These are phyloP conservation scores for Salisapilia sapeloensis DNA, from an alignment of 352 stramenopile genomes.

Conservation along the genomic window DNA sequence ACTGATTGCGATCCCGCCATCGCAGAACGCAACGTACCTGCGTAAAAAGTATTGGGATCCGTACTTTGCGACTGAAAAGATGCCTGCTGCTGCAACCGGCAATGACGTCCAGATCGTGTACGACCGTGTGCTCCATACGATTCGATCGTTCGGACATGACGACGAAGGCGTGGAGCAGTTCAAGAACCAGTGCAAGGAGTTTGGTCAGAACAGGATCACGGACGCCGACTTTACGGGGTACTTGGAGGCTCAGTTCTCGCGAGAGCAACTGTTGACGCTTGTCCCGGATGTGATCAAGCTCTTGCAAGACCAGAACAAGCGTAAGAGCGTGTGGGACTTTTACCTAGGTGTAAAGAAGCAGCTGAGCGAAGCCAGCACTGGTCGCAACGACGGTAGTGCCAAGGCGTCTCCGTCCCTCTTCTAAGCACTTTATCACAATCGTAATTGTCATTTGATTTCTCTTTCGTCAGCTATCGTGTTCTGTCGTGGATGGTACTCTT, in stretches of 20 bases:
- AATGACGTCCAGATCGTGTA: slow-evolving; percentile 74
- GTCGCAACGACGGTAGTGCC: slow-evolving; percentile 9
- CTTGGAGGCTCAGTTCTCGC: slow-evolving; percentile 48
- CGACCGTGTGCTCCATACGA: slow-evolving; percentile 61
- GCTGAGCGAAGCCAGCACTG: slow-evolving; percentile 12
- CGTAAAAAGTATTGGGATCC: slow-evolving; percentile 48
- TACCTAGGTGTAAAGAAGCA: slow-evolving; percentile 62
- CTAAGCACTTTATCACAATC: too few relatives aligned
- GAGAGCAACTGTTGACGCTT: slow-evolving; percentile 49
- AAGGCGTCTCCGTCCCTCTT: slow-evolving; percentile 46
- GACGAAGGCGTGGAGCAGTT: slow-evolving; percentile 54
- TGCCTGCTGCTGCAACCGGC: slow-evolving; percentile 48
- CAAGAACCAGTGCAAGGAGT: slow-evolving; percentile 76
- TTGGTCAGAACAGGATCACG: slow-evolving; percentile 62
- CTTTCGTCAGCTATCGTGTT: too few relatives aligned
- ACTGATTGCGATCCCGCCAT: slow-evolving; percentile 50
- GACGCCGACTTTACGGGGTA: slow-evolving; percentile 57
- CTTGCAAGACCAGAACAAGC: slow-evolving; percentile 66
- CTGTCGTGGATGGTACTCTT: too few relatives aligned
- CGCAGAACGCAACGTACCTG: slow-evolving; percentile 20
- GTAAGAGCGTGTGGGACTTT: slow-evolving; percentile 69
- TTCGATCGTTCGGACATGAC: slow-evolving; percentile 40
- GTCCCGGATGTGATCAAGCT: slow-evolving; percentile 74
- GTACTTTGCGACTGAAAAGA: slow-evolving; percentile 54
- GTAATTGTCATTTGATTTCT: too few relatives aligned